These are phyloP conservation scores for Kwoniella botswanensis DNA, from an alignment of 768 basidiomycete species.

Conservation along the genomic window DNA sequence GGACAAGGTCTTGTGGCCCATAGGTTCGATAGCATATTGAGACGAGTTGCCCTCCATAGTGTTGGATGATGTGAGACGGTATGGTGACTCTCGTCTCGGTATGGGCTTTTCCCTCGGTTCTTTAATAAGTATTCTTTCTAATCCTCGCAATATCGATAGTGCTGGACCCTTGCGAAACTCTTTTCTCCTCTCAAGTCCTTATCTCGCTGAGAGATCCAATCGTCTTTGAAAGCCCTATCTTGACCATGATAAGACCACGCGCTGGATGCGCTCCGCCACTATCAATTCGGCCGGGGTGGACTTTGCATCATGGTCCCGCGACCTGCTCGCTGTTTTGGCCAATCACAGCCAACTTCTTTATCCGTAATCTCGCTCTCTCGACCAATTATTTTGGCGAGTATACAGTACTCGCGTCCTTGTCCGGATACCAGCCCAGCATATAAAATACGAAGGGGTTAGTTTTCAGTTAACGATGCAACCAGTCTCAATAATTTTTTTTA, in stretches of 20 bases:
- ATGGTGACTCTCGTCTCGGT: not conserved
- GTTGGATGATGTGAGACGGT: not conserved
- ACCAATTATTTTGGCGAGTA: not conserved
- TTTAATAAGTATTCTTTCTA: too few relatives aligned
- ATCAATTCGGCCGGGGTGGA: not conserved
- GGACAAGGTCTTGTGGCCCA: not conserved
- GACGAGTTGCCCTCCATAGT: not conserved
- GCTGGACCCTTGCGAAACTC: not conserved
- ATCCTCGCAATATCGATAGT: not conserved
- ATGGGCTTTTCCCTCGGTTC: too few relatives aligned
- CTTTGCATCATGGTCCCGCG: not conserved
- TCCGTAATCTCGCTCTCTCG: slow-evolving; percentile 9
- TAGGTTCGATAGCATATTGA: not conserved
- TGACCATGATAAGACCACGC: not conserved
- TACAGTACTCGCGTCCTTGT: not conserved
- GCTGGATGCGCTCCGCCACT: not conserved
- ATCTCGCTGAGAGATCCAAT: slow-evolving; percentile 2
- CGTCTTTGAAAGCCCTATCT: not conserved
- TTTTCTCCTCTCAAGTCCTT: not conserved
- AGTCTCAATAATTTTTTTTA: not conserved
- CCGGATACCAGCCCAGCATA: not conserved
- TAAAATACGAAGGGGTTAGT: not conserved
- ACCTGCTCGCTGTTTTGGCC: slow-evolving; percentile 1
- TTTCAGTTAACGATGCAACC: too few relatives aligned
- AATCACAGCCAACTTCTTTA: not conserved